These are phyloP conservation scores for Urochloa ruziziensis DNA, from an alignment of 176 grass and related monocot genomes.

Conservation along the genomic window DNA sequence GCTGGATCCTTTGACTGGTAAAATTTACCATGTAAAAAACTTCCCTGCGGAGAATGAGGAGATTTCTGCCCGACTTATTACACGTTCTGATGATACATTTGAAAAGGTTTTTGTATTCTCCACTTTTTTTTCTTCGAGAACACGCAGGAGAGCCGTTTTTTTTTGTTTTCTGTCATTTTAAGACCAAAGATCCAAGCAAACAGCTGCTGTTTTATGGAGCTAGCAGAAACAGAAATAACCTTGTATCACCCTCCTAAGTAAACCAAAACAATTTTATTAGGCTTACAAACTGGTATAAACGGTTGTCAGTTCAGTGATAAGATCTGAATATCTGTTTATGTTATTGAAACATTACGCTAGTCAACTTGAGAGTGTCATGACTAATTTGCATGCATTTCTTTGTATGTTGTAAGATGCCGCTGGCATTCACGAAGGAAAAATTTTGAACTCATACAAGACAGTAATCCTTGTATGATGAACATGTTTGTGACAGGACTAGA, in stretches of 20 bases:
- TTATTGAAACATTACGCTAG: conserved; percentile 12
- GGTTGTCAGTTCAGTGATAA: background rate
- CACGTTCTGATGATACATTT: conserved; percentile 75
- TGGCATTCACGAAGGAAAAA: background rate
- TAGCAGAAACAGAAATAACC: background rate
- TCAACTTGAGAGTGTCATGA: background rate
- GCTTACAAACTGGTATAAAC: background rate
- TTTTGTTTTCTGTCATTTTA: conserved; percentile 20
- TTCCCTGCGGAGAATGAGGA: conserved; percentile 78
- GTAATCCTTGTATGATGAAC: background rate
- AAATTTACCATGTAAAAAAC: conserved; percentile 94
- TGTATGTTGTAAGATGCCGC: background rate
- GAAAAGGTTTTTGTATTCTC: conserved; percentile 90
- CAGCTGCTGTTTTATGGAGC: background rate
- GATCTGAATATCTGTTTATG: background rate
- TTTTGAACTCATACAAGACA: background rate
- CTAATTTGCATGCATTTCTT: background rate
- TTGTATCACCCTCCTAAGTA: background rate
- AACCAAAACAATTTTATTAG: background rate
- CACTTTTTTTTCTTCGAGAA: too few species aligned
- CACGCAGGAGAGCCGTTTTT: too few species aligned
- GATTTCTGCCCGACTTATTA: conserved; percentile 65
- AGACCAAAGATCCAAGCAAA: background rate
- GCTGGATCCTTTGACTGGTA: conserved; percentile 77
- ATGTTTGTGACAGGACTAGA: background rate